phyloP scores from a whole-genome alignment of 495 filamentous ascomycete genomes.

The Beverwykella pulmonaria region DNA sequence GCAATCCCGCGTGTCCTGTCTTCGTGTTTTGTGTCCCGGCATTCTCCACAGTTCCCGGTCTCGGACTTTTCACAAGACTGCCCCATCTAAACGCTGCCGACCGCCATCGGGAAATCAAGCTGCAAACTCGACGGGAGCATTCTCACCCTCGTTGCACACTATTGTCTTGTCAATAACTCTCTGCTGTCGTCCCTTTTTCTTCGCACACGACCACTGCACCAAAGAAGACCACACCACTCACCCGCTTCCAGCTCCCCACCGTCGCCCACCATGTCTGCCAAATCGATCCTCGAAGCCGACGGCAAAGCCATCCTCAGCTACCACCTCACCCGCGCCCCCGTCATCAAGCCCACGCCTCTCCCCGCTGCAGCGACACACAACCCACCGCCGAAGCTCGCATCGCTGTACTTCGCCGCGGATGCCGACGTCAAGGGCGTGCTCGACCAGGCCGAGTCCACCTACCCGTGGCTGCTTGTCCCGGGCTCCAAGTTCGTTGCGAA shows the following conservation, averaged over 20 bases:
- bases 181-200: slow-evolving; percentile 8
- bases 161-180: slow-evolving; percentile 17
- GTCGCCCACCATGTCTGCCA: slow-evolving; percentile 77
- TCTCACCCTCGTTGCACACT: slow-evolving; percentile 2
- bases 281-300: slow-evolving; percentile 97
- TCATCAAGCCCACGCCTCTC: slow-evolving; percentile 97
- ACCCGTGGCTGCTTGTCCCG: slow-evolving; percentile 84
- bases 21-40: not conserved
- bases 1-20: slow-evolving; percentile 2
- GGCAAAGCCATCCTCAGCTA: slow-evolving; percentile 99
- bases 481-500: slow-evolving; percentile 96
- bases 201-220: slow-evolving; percentile 1
- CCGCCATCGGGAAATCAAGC: slow-evolving; percentile 17
- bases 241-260: not conserved
- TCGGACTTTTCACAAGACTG: slow-evolving; percentile 17
- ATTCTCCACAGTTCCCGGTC: slow-evolving; percentile 16
- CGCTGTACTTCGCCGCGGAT: slow-evolving; percentile 90
- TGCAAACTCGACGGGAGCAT: slow-evolving; percentile 1
- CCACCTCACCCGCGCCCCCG: slow-evolving; percentile 96
- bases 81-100: slow-evolving; percentile 1
- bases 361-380: slow-evolving; percentile 86
- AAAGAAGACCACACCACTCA: slow-evolving; percentile 12
- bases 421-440: slow-evolving; percentile 80
- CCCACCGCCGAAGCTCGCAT: slow-evolving; percentile 84
- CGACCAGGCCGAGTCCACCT: slow-evolving; percentile 91